A percentile compares a stretch with the other conserved stretches of the same genome.
These are phyloP conservation scores for Selenicereus undatus DNA, from an alignment of 148 eudicot species.

Conservation along the genomic window DNA sequence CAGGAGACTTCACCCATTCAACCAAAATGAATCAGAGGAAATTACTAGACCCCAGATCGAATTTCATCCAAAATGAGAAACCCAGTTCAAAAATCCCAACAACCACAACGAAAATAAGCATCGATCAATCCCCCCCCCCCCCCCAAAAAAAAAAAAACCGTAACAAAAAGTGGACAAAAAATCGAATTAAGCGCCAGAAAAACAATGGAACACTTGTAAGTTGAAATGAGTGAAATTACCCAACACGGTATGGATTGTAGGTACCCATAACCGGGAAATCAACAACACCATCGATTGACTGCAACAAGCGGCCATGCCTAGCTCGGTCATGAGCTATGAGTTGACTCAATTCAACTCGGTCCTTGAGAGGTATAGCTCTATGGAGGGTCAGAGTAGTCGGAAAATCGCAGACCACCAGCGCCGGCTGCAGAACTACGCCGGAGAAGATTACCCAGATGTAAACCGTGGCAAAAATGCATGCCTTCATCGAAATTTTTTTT, in stretches of 20 bases:
- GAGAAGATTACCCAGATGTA: conserved; percentile 30
- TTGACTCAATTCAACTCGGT: conserved; percentile 66
- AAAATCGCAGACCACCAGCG: conserved; percentile 30
- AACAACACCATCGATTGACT: conserved; percentile 56
- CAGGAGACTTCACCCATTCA: not conserved
- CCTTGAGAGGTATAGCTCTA: conserved; percentile 61
- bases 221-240: conserved; percentile 39
- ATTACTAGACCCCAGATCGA: conserved; percentile 7
- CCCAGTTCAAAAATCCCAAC: not conserved
- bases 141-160: not conserved
- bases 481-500: conserved; percentile 23
- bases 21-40: not conserved
- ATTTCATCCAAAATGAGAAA: conserved; percentile 10
- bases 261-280: conserved; percentile 81
- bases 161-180: not conserved
- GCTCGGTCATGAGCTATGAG: conserved; percentile 69
- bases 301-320: conserved; percentile 68
- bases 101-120: not conserved
- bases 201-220: not conserved
- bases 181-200: not conserved
- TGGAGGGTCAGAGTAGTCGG: conserved; percentile 52
- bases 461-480: conserved; percentile 15
- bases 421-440: conserved; percentile 25
- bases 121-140: not conserved
- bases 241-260: conserved; percentile 80